These are phyloP conservation scores for Flaveria ramosissima DNA, from an alignment of 129 eudicot species.

Conservation along the genomic window DNA sequence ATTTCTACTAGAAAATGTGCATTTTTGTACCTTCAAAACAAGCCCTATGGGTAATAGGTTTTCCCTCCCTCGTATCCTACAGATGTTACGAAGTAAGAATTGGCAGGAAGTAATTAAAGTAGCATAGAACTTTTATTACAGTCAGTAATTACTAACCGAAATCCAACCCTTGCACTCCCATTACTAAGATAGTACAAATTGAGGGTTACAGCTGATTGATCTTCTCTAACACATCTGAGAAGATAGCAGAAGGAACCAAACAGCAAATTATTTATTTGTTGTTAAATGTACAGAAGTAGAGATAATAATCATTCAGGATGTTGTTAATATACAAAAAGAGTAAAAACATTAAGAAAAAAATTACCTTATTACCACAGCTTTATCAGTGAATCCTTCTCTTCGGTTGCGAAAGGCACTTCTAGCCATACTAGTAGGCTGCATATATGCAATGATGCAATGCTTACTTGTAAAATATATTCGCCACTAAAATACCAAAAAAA, in stretches of 20 bases:
- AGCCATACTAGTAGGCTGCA: slow-evolving; percentile 83
- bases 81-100: slow-evolving; percentile 22
- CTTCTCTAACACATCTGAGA: slow-evolving; percentile 92
- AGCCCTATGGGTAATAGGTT: slow-evolving; percentile 90
- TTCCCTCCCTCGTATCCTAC: slow-evolving; percentile 91
- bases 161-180: slow-evolving; percentile 98
- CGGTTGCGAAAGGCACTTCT: slow-evolving; percentile 80
- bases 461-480: slow-evolving; percentile 10
- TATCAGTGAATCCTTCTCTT: slow-evolving; percentile 87
- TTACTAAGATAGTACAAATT: slow-evolving; percentile 76
- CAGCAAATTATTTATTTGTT: slow-evolving; percentile 3
- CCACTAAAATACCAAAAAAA: neutral
- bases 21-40: slow-evolving; percentile 63
- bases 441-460: slow-evolving; percentile 9
- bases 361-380: slow-evolving; percentile 94
- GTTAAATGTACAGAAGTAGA: slow-evolving; percentile 6
- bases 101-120: neutral
- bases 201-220: slow-evolving; percentile 82
- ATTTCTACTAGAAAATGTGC: neutral
- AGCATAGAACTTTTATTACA: neutral
- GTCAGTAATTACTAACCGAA: slow-evolving; percentile 58
- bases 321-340: neutral
- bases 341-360: slow-evolving; percentile 22
- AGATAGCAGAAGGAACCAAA: slow-evolving; percentile 6
- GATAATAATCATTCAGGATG: neutral